These are phyloP conservation scores for fission yeast (Schizosaccharomyces pombe) DNA, from an alignment of 805 yeast species.

Conservation along the genomic window DNA sequence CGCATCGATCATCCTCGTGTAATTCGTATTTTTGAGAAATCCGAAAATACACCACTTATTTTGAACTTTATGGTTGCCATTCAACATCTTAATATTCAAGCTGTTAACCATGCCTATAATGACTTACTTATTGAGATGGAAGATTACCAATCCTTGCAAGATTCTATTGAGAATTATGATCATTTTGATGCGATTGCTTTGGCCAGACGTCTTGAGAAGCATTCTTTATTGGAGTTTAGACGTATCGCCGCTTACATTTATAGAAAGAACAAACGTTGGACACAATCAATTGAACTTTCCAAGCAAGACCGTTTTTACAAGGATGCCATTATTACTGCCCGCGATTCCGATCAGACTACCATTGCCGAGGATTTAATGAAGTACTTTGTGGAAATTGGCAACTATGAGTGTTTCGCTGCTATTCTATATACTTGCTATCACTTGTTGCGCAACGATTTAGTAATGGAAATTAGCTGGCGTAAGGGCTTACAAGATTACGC, in stretches of 20 bases:
- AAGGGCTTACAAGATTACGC: conserved; percentile 61
- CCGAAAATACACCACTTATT: conserved; percentile 87
- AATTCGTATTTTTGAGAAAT: conserved; percentile 77
- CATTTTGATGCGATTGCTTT: conserved; percentile 79
- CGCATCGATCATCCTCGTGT: conserved; percentile 78
- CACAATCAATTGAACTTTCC: conserved; percentile 64
- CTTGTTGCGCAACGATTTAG: conserved; percentile 56
- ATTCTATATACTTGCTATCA: conserved; percentile 69
- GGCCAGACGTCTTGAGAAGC: conserved; percentile 82
- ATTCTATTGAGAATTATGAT: conserved; percentile 71
- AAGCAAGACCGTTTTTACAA: conserved; percentile 87
- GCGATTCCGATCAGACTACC: conserved; percentile 51
- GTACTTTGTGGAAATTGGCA: conserved; percentile 90
- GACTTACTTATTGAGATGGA: conserved; percentile 89
- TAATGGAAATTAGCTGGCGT: conserved; percentile 77
- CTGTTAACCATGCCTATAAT: conserved; percentile 87
- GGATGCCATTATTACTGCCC: conserved; percentile 81
- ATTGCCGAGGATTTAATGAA: conserved; percentile 72
- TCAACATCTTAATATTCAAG: conserved; percentile 66
- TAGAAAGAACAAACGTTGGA: conserved; percentile 85
- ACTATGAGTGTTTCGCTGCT: conserved; percentile 84
- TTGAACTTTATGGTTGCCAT: conserved; percentile 87
- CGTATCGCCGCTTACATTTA: conserved; percentile 86
- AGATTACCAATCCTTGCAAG: conserved; percentile 72
- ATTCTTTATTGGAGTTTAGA: conserved; percentile 74